Conservation (phyloP, 2,329 filamentous ascomycete species). For the Ascochyta viciae-villosae region DNA sequence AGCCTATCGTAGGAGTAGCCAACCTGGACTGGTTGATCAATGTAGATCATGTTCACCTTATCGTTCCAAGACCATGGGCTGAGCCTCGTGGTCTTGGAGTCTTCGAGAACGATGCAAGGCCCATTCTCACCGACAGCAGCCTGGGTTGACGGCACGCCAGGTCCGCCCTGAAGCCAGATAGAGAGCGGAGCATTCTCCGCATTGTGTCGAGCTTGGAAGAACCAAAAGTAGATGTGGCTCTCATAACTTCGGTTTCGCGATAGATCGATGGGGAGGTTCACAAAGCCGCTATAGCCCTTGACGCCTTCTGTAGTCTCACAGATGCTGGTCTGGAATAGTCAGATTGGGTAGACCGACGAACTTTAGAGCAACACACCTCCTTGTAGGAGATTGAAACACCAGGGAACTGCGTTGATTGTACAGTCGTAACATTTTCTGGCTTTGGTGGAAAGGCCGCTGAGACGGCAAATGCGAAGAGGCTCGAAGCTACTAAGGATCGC, state of each 20-base stretch:
- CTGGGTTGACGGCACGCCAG: constrained; percentile 24
- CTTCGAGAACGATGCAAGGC: constrained; percentile 20
- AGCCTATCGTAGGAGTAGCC: constrained; percentile 56
- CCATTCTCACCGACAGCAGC: constrained; percentile 28
- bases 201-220: constrained; percentile 26
- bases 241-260: constrained; percentile 19
- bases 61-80: constrained; percentile 36
- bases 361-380: constrained; percentile 7
- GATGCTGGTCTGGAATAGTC: constrained; percentile 38
- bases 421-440: neutral
- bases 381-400: constrained; percentile 25
- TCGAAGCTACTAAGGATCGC: neutral
- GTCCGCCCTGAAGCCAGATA: constrained; percentile 23
- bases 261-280: constrained; percentile 55
- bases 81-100: constrained; percentile 25
- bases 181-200: constrained; percentile 21
- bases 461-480: neutral
- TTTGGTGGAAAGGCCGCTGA: neutral
- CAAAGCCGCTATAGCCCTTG: constrained; percentile 63
- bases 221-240: constrained; percentile 29
- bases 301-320: constrained; percentile 61
- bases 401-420: constrained; percentile 12
- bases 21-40: constrained; percentile 69
- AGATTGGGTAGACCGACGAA: neutral
- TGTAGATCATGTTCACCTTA: constrained; percentile 60